A percentile compares a stretch with the other conserved stretches of the same genome.
Conservation (phyloP, 495 filamentous ascomycete species). For the Extremus antarcticus region DNA sequence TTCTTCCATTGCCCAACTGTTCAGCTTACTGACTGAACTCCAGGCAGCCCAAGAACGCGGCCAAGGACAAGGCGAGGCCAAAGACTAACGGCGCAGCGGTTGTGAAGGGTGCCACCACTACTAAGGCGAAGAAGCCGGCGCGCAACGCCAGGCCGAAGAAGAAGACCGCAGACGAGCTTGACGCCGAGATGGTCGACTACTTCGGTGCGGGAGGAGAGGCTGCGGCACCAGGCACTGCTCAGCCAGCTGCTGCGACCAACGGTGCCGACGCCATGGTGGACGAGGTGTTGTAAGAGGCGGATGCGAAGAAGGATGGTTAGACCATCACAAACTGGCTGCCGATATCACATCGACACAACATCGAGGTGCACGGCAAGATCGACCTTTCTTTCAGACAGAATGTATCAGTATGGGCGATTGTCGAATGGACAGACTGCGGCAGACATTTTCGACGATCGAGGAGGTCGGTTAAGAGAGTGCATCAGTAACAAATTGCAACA, state of each 20-base stretch:
- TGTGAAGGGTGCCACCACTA: conserved; percentile 52
- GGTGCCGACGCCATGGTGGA: conserved; percentile 24
- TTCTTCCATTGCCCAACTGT: not conserved
- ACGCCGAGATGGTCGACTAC: conserved; percentile 91
- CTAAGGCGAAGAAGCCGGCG: conserved; percentile 40
- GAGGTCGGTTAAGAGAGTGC: not conserved
- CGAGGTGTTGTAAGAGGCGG: conserved; percentile 13
- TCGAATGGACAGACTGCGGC: not conserved
- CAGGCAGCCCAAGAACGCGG: conserved; percentile 14
- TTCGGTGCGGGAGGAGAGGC: conserved; percentile 42
- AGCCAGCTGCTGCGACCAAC: conserved; percentile 8
- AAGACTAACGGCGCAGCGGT: conserved; percentile 38
- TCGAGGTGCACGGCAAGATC: not conserved
- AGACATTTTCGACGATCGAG: not conserved
- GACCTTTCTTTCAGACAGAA: not conserved
- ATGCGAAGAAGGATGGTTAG: not conserved
- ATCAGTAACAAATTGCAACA: not conserved
- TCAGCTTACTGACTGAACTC: not conserved
- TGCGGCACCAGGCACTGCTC: conserved; percentile 20
- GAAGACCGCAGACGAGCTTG: conserved; percentile 84
- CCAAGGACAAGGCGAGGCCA: conserved; percentile 8
- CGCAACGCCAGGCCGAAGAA: conserved; percentile 57
- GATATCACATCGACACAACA: not conserved
- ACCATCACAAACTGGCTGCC: not conserved
- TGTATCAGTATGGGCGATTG: conserved; percentile 1